A percentile compares a stretch with the other conserved stretches of the same genome.
These are phyloP conservation scores for Phycomyces nitens DNA, from an alignment of 192 early-diverging fungal genomes.

Conservation along the genomic window DNA sequence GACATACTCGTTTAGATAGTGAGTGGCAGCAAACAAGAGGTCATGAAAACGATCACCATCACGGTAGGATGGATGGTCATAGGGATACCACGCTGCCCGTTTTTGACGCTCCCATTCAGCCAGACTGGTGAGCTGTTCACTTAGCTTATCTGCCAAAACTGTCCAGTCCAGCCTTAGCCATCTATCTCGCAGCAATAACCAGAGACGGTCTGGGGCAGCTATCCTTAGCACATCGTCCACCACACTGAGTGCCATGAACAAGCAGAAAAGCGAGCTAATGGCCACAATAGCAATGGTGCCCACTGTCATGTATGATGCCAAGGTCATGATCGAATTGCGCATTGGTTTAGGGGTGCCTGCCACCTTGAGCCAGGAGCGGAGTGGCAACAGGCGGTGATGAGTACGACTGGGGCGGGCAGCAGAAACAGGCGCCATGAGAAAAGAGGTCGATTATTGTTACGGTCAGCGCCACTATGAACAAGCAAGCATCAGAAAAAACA, in stretches of 20 bases:
- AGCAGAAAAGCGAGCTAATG: constrained; percentile 17
- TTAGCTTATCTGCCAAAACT: constrained; percentile 11
- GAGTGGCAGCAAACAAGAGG: constrained; percentile 12
- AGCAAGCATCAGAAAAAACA: background rate
- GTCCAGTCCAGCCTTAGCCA: constrained; percentile 19
- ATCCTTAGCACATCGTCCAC: constrained; percentile 16
- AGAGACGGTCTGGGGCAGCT: constrained; percentile 14
- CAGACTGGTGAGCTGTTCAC: constrained; percentile 22
- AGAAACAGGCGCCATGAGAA: background rate
- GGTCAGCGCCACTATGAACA: background rate
- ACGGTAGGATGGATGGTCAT: background rate
- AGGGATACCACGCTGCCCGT: constrained; percentile 24
- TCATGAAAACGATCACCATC: constrained; percentile 20
- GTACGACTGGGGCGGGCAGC: too few species aligned
- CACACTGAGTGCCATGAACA: constrained; percentile 15
- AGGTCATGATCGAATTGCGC: background rate
- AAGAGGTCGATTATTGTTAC: background rate
- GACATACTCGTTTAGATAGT: constrained; percentile 20
- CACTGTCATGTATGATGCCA: constrained; percentile 20
- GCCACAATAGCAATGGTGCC: constrained; percentile 13
- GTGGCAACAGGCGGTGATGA: constrained; percentile 1
- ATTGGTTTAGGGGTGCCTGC: background rate
- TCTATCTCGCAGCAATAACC: constrained; percentile 1
- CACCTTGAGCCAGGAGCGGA: background rate
- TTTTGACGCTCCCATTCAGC: constrained; percentile 32